These are phyloP conservation scores for Chiua virens DNA, from an alignment of 768 basidiomycete species.

Conservation along the genomic window DNA sequence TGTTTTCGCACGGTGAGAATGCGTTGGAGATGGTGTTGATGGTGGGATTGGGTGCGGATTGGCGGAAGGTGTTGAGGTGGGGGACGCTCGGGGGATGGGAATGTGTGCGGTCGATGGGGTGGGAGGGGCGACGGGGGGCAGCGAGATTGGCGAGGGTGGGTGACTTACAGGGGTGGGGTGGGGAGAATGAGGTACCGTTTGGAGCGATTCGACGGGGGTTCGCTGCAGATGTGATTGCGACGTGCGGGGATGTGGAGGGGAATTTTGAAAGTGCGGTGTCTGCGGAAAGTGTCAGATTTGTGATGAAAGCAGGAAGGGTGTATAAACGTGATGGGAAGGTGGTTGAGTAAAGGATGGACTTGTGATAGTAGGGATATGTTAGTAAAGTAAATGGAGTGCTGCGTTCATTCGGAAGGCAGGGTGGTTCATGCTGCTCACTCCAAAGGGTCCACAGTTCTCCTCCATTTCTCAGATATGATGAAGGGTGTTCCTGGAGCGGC, in stretches of 20 bases:
- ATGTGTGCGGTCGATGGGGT: slow-evolving; percentile 47
- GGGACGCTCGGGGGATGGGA: slow-evolving; percentile 60
- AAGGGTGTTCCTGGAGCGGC: no score
- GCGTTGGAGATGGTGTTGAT: slow-evolving; percentile 61
- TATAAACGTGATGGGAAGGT: slow-evolving; percentile 40
- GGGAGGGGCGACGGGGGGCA: slow-evolving; percentile 38
- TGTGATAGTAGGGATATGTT: no score
- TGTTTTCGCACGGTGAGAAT: slow-evolving; percentile 61
- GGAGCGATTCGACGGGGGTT: slow-evolving; percentile 54
- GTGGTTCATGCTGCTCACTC: no score
- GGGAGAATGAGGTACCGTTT: slow-evolving; percentile 51
- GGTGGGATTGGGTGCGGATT: slow-evolving; percentile 53
- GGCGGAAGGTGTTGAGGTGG: slow-evolving; percentile 55
- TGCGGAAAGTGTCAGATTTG: slow-evolving; percentile 47
- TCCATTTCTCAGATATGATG: no score
- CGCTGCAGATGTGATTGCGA: slow-evolving; percentile 50
- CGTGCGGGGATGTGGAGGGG: slow-evolving; percentile 34
- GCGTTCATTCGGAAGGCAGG: neutral
- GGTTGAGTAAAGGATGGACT: slow-evolving; percentile 4
- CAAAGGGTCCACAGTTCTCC: no score
- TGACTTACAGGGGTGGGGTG: slow-evolving; percentile 19
- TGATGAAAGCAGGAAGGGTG: slow-evolving; percentile 58
- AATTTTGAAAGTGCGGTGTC: slow-evolving; percentile 48
- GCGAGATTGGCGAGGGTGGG: slow-evolving; percentile 27
- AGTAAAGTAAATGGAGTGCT: neutral